Evolutionary conservation across 2,329 filamentous ascomycete genomes (phyloP).

Genomic region (Trichoderma gracile): DNA sequence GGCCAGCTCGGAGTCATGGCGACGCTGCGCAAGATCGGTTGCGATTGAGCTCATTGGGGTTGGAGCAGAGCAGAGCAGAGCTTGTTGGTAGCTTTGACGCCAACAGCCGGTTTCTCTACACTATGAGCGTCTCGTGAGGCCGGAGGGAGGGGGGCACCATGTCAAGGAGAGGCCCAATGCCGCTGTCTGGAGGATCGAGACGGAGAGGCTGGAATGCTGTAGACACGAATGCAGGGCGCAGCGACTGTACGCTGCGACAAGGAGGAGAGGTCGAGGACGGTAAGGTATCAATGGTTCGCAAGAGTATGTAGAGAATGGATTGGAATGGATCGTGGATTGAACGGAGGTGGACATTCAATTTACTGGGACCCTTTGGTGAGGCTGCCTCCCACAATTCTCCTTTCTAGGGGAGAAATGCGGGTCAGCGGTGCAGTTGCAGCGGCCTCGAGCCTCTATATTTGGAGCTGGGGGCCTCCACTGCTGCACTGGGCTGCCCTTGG

Average conservation of each 20-base stretch:
- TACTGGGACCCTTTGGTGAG: slow-evolving; percentile 2
- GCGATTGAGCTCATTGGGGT: slow-evolving; percentile 26
- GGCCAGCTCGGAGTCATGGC: slow-evolving; percentile 23
- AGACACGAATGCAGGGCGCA: not conserved
- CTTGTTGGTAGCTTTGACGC: slow-evolving; percentile 1
- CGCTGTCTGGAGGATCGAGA: not conserved
- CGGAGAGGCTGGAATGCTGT: not conserved
- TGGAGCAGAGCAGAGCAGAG: not conserved
- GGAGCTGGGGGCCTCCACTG: slow-evolving; percentile 17
- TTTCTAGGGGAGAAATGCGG: slow-evolving; percentile 19
- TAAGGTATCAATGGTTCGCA: not conserved
- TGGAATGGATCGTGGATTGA: too few relatives aligned
- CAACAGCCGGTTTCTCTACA: slow-evolving; percentile 20
- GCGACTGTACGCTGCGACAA: not conserved
- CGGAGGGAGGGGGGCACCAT: slow-evolving; percentile 10
- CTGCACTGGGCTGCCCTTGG: too few relatives aligned
- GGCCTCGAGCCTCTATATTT: slow-evolving; percentile 18
- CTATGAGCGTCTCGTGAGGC: slow-evolving; percentile 18
- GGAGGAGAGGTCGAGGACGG: not conserved
- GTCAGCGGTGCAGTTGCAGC: slow-evolving; percentile 1
- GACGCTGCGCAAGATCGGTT: slow-evolving; percentile 23
- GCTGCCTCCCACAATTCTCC: slow-evolving; percentile 20
- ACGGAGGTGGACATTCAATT: too few relatives aligned
- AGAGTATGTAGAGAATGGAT: too few relatives aligned
- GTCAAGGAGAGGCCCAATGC: slow-evolving; percentile 14